Percentiles rank a stretch among this genome's conserved stretches.
Evolutionary conservation across 2,329 filamentous ascomycete genomes (phyloP).

Genomic region (Hyphodiscus sp.): DNA sequence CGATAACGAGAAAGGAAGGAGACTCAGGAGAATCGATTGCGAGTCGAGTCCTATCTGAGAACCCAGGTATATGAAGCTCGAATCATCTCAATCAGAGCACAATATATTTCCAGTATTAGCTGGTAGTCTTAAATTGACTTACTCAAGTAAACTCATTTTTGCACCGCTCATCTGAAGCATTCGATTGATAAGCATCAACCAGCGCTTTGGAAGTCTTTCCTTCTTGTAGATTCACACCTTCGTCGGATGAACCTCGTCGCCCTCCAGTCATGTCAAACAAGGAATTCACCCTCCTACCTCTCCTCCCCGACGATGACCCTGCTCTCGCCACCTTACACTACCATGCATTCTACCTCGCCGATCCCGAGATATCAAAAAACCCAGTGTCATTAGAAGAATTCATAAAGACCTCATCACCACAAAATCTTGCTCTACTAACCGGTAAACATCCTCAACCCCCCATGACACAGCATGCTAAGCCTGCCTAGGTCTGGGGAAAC

Average conservation of each 20-base stretch:
- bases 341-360: background rate
- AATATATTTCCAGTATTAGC: too few species aligned
- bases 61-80: too few species aligned
- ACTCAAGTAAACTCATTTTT: background rate
- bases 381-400: background rate
- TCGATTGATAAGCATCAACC: background rate
- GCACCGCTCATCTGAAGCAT: background rate
- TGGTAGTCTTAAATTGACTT: background rate
- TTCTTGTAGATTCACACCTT: background rate
- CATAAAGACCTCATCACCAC: background rate
- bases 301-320: background rate
- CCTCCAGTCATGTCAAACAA: background rate
- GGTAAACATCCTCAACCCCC: too few species aligned
- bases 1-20: background rate
- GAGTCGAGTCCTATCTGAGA: too few species aligned
- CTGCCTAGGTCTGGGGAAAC: background rate
- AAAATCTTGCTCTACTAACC: background rate
- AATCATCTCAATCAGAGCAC: background rate
- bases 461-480: too few species aligned
- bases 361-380: background rate
- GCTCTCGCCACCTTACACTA: background rate
- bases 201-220: background rate
- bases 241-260: too few species aligned
- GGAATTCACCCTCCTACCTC: background rate
- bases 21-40: background rate